Evolutionary conservation across 768 basidiomycete genomes (phyloP).

Genomic region (Crucibulum laeve): DNA sequence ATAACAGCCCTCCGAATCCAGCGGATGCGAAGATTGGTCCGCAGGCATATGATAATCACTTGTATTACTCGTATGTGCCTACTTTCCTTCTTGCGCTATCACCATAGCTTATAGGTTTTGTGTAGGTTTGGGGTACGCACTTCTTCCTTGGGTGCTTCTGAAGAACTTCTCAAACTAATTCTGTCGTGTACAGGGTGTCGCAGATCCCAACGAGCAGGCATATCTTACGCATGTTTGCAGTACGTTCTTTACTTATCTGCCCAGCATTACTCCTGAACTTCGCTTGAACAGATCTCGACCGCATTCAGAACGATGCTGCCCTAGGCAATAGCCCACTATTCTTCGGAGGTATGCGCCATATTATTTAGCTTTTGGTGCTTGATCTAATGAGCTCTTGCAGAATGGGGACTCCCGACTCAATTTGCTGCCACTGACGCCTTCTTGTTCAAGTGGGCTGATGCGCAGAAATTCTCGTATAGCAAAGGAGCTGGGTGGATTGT

Average conservation of each 20-base stretch:
- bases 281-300: slow-evolving; percentile 48
- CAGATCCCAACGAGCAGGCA: slow-evolving; percentile 56
- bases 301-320: slow-evolving; percentile 34
- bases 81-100: neutral
- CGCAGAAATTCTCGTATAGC: slow-evolving; percentile 64
- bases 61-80: slow-evolving; percentile 63
- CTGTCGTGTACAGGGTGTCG: slow-evolving; percentile 51
- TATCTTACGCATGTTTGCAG: slow-evolving; percentile 71
- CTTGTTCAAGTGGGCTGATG: slow-evolving; percentile 66
- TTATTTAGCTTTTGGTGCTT: neutral
- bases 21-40: slow-evolving; percentile 65
- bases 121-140: slow-evolving; percentile 53
- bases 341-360: slow-evolving; percentile 29
- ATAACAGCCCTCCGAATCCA: slow-evolving; percentile 66
- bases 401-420: slow-evolving; percentile 56
- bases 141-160: neutral
- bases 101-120: slow-evolving; percentile 2
- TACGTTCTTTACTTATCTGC: slow-evolving; percentile 22
- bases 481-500: slow-evolving; percentile 66
- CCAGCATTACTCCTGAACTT: neutral
- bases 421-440: slow-evolving; percentile 61
- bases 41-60: slow-evolving; percentile 73
- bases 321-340: slow-evolving; percentile 34
- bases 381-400: slow-evolving; percentile 13
- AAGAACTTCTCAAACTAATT: slow-evolving; percentile 2